A percentile compares a stretch with the other conserved stretches of the same genome.
These are phyloP conservation scores for Komagataea norvegica DNA, from an alignment of 1,139 yeast genomes.

Conservation along the genomic window DNA sequence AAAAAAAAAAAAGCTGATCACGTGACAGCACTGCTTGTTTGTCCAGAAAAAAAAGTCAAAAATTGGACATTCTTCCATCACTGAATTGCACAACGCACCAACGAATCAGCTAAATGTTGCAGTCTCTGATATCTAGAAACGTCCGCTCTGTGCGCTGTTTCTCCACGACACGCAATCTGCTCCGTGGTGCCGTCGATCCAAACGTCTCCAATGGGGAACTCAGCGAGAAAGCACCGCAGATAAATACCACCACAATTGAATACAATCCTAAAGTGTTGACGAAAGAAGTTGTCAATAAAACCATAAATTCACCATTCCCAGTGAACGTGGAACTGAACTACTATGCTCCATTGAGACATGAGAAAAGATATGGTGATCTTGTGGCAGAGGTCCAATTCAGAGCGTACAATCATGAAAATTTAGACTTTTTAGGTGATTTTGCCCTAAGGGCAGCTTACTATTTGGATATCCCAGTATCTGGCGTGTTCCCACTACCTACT, in stretches of 20 bases:
- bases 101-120: constrained; percentile 2
- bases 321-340: constrained; percentile 78
- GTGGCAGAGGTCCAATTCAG: constrained; percentile 69
- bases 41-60: too few relatives aligned
- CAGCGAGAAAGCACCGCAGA: constrained; percentile 2
- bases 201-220: constrained; percentile 5
- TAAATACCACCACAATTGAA: constrained; percentile 9
- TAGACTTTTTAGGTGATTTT: constrained; percentile 79
- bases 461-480: constrained; percentile 76
- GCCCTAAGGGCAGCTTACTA: constrained; percentile 87
- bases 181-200: constrained; percentile 16
- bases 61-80: too few relatives aligned
- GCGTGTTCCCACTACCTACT: constrained; percentile 62
- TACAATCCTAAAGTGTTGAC: constrained; percentile 27
- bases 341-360: constrained; percentile 73
- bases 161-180: constrained; percentile 2
- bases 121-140: constrained; percentile 9
- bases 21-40: too few relatives aligned
- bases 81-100: too few relatives aligned
- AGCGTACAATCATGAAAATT: constrained; percentile 64
- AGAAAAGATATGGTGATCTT: constrained; percentile 63
- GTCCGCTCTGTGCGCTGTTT: constrained; percentile 8
- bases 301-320: constrained; percentile 58
- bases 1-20: too few relatives aligned
- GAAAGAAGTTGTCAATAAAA: constrained; percentile 20